Percentiles rank a stretch among this genome's conserved stretches.
phyloP scores from a whole-genome alignment of 2,329 filamentous ascomycete species.

The Colletotrichum orchidophilum region DNA sequence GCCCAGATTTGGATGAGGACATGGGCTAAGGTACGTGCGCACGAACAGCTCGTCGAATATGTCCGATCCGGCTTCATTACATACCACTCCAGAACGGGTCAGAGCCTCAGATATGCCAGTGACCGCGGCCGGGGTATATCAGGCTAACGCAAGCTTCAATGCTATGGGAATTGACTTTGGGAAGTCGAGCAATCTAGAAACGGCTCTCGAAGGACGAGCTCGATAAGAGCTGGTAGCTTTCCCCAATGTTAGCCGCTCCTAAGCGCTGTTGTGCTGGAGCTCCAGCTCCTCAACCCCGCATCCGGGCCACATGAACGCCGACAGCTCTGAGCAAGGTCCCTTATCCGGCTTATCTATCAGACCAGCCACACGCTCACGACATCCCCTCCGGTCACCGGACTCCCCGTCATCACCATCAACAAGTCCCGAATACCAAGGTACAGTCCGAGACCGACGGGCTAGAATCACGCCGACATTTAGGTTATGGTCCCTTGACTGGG shows the following conservation, averaged over 20 bases:
- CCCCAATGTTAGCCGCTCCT: conserved; percentile 31
- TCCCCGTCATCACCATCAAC: neutral
- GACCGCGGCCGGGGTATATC: neutral
- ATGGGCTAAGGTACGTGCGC: neutral
- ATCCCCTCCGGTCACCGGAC: conserved; percentile 28
- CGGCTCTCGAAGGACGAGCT: neutral
- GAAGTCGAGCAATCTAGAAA: neutral
- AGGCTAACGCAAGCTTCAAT: neutral
- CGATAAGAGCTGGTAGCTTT: conserved; percentile 1
- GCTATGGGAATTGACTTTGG: conserved; percentile 8
- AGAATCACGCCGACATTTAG: neutral
- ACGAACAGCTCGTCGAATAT: neutral
- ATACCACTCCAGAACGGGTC: neutral
- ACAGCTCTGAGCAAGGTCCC: conserved; percentile 16
- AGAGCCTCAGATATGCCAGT: neutral
- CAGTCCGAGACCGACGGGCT: neutral
- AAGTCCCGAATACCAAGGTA: neutral
- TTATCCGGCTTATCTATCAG: conserved; percentile 18
- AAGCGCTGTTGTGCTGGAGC: conserved; percentile 27
- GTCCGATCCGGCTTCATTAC: neutral
- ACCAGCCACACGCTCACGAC: conserved; percentile 18
- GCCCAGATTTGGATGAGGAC: neutral
- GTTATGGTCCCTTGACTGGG: conserved; percentile 24
- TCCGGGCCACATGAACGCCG: conserved; percentile 6
- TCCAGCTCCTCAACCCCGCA: conserved; percentile 30